Evolutionary conservation across 169 alveolate species (phyloP).

Genomic region (Cryptosporidium felis): DNA sequence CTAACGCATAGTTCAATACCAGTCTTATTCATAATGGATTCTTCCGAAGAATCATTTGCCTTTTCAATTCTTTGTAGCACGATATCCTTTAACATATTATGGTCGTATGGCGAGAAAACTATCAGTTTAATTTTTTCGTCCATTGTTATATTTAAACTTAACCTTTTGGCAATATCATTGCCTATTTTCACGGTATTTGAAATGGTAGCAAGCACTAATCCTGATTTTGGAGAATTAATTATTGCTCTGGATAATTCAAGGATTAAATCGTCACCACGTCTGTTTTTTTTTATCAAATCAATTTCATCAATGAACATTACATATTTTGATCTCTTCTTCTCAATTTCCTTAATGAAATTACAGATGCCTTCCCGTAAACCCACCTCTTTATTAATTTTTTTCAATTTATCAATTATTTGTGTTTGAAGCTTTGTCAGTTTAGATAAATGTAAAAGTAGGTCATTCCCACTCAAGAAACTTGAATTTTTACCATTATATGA

Average conservation of each 20-base stretch:
- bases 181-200: slow-evolving; percentile 54
- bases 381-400: background rate
- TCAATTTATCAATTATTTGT: slow-evolving; percentile 18
- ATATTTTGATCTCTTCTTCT: slow-evolving; percentile 1
- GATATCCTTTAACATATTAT: slow-evolving; percentile 35
- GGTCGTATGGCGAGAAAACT: slow-evolving; percentile 55
- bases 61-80: slow-evolving; percentile 14
- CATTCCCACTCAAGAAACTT: background rate
- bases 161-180: background rate
- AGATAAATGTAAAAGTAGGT: slow-evolving; percentile 3
- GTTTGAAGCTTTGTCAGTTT: slow-evolving; percentile 12
- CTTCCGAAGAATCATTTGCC: background rate
- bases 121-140: slow-evolving; percentile 24
- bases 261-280: background rate
- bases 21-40: background rate
- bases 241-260: slow-evolving; percentile 27
- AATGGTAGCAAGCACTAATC: background rate
- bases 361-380: slow-evolving; percentile 6
- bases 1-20: slow-evolving; percentile 66
- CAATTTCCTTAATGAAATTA: slow-evolving; percentile 19
- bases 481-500: slow-evolving; percentile 10
- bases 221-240: slow-evolving; percentile 16
- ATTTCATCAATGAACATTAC: slow-evolving; percentile 47
- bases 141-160: slow-evolving; percentile 2
- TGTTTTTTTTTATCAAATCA: background rate